These are phyloP conservation scores for Russula vinacea DNA, from an alignment of 768 basidiomycete genomes.

Conservation along the genomic window DNA sequence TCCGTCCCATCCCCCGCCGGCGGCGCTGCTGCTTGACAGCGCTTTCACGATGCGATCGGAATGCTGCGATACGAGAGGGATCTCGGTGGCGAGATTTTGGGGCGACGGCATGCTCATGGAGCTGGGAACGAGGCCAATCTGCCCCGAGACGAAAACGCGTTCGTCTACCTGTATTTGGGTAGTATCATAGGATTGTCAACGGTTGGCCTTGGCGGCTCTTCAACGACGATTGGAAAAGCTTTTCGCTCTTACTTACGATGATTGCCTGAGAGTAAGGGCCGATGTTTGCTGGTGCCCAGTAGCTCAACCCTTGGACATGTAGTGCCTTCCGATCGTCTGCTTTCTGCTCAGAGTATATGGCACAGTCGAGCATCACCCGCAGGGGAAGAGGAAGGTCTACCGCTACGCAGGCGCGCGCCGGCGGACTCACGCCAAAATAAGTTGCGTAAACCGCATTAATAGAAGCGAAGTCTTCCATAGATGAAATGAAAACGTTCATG, in stretches of 20 bases:
- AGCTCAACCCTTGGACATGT: slow-evolving; percentile 94
- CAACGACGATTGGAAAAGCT: not conserved
- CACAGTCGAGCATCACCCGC: slow-evolving; percentile 69
- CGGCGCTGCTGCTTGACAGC: slow-evolving; percentile 50
- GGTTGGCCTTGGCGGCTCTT: not conserved
- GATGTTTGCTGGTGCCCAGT: slow-evolving; percentile 99
- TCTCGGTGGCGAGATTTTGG: slow-evolving; percentile 56
- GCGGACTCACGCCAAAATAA: slow-evolving; percentile 89
- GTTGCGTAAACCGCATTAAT: slow-evolving; percentile 77
- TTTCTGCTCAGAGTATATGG: slow-evolving; percentile 56
- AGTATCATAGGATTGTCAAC: not conserved
- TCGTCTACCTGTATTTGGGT: slow-evolving; percentile 55
- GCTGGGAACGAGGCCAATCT: slow-evolving; percentile 86
- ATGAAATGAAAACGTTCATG: slow-evolving; percentile 79
- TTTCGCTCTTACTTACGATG: slow-evolving; percentile 49
- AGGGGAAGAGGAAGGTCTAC: slow-evolving; percentile 59
- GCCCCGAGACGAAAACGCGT: slow-evolving; percentile 87
- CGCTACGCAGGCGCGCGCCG: slow-evolving; percentile 91
- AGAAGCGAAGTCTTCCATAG: slow-evolving; percentile 72
- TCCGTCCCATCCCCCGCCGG: slow-evolving; percentile 59
- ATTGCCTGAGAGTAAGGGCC: slow-evolving; percentile 97
- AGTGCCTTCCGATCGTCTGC: slow-evolving; percentile 60
- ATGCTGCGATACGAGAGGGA: slow-evolving; percentile 78
- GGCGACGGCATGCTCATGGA: slow-evolving; percentile 64
- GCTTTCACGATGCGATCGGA: slow-evolving; percentile 62